phyloP scores from a whole-genome alignment of 257 asterid species.

The Agastache rugosa region DNA sequence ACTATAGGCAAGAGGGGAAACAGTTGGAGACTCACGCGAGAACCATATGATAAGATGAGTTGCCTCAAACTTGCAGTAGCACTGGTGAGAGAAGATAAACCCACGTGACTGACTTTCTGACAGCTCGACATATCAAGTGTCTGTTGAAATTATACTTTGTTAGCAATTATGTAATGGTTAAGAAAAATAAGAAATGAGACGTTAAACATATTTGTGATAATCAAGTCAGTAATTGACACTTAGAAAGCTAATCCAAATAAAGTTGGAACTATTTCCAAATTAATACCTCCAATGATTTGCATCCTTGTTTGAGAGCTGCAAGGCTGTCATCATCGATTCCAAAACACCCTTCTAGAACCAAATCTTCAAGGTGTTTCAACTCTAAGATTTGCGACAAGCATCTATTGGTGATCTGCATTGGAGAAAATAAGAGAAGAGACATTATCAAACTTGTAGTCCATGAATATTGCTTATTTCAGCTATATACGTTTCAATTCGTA shows the following conservation, averaged over 20 bases:
- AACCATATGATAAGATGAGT: constrained; percentile 73
- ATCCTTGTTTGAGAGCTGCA: constrained; percentile 64
- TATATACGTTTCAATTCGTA: not conserved
- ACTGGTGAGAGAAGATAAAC: constrained; percentile 76
- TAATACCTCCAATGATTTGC: constrained; percentile 75
- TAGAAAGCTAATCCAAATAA: not conserved
- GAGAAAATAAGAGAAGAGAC: constrained; percentile 12
- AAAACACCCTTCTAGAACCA: constrained; percentile 83
- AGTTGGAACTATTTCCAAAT: not conserved
- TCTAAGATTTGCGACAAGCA: constrained; percentile 70
- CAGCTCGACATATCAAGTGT: constrained; percentile 91
- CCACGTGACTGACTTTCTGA: constrained; percentile 75
- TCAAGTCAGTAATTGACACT: not conserved
- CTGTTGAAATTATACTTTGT: constrained; percentile 49
- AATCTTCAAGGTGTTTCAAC: constrained; percentile 74
- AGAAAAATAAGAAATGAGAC: not conserved
- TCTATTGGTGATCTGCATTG: constrained; percentile 66
- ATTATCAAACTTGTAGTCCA: constrained; percentile 24
- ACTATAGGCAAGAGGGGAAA: not conserved
- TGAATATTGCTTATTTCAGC: constrained; percentile 1
- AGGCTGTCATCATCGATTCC: constrained; percentile 83
- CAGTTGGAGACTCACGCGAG: constrained; percentile 60
- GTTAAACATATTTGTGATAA: not conserved
- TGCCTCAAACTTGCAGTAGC: constrained; percentile 64
- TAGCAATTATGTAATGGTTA: not conserved